Conservation (phyloP, 345 rosid genomes). For the Eucalyptus pauciflora region DNA sequence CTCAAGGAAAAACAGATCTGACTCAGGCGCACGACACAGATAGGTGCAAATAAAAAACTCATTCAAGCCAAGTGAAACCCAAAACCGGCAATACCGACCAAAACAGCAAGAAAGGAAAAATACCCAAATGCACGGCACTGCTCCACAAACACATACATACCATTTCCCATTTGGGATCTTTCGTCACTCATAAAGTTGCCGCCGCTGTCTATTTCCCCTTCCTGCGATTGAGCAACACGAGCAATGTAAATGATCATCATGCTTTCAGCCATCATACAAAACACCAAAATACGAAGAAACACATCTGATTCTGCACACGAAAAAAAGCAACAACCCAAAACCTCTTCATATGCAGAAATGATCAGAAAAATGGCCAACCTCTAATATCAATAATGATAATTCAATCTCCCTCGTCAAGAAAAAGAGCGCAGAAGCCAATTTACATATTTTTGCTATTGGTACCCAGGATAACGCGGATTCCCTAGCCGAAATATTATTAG, state of each 20-base stretch:
- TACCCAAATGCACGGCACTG: not conserved
- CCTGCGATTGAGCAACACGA: constrained; percentile 17
- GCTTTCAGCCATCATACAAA: not conserved
- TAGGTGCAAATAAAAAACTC: not conserved
- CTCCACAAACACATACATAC: constrained; percentile 13
- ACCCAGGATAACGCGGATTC: not conserved
- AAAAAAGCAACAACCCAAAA: not conserved
- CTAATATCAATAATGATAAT: not conserved
- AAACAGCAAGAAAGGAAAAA: not conserved
- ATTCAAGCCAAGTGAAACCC: not conserved
- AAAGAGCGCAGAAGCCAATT: not conserved
- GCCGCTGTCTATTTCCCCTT: constrained; percentile 21
- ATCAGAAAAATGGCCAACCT: not conserved
- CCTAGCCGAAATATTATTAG: not conserved
- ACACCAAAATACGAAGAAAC: not conserved
- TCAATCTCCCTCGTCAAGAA: not conserved
- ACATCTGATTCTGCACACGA: not conserved
- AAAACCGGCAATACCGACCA: not conserved
- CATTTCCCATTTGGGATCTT: constrained; percentile 8
- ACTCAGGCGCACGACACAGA: not conserved
- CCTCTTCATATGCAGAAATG: not conserved
- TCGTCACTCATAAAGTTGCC: constrained; percentile 1
- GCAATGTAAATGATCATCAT: not conserved
- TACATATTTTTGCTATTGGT: not conserved
- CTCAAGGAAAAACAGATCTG: not conserved